A percentile compares a stretch with the other conserved stretches of the same genome.
Evolutionary conservation across 1,284 basidiomycete genomes (phyloP).

Genomic region (Tremellales sp.): DNA sequence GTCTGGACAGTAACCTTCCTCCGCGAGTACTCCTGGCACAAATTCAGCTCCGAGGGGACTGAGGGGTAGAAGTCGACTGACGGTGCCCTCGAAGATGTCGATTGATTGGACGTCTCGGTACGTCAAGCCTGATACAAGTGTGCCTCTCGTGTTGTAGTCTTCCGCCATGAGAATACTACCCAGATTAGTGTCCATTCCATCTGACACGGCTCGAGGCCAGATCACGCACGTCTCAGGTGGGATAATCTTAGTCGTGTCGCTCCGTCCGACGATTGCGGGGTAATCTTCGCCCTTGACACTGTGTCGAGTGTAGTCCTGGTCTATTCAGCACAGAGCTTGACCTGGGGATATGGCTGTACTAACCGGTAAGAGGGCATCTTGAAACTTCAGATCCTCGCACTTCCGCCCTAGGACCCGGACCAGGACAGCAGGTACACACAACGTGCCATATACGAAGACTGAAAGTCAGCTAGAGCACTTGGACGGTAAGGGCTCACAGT

Average conservation of each 20-base stretch:
- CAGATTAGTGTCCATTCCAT: too few species aligned
- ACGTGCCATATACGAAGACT: slow-evolving; percentile 83
- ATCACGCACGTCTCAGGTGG: background rate
- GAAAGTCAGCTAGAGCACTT: slow-evolving; percentile 13
- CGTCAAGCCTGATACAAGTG: slow-evolving; percentile 63
- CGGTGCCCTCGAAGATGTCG: slow-evolving; percentile 74
- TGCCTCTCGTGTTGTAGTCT: slow-evolving; percentile 53
- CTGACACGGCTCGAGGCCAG: background rate
- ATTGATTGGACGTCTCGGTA: slow-evolving; percentile 58
- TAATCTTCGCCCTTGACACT: slow-evolving; percentile 64
- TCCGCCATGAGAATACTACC: too few species aligned
- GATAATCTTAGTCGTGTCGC: slow-evolving; percentile 15
- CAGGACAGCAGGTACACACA: slow-evolving; percentile 68
- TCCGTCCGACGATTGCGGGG: slow-evolving; percentile 61
- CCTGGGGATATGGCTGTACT: slow-evolving; percentile 32
- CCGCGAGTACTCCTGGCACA: slow-evolving; percentile 64
- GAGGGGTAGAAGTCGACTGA: slow-evolving; percentile 55
- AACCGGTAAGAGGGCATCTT: slow-evolving; percentile 56
- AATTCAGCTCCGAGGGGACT: background rate
- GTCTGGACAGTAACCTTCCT: slow-evolving; percentile 55
- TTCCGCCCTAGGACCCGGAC: slow-evolving; percentile 61
- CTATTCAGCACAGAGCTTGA: background rate
- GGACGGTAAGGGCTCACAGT: slow-evolving; percentile 2
- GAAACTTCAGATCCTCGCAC: slow-evolving; percentile 56
- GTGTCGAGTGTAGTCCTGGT: slow-evolving; percentile 71